These are phyloP conservation scores for Ophiocordyceps camponoti-saundersi DNA, from an alignment of 2,329 filamentous ascomycete species.

Conservation along the genomic window DNA sequence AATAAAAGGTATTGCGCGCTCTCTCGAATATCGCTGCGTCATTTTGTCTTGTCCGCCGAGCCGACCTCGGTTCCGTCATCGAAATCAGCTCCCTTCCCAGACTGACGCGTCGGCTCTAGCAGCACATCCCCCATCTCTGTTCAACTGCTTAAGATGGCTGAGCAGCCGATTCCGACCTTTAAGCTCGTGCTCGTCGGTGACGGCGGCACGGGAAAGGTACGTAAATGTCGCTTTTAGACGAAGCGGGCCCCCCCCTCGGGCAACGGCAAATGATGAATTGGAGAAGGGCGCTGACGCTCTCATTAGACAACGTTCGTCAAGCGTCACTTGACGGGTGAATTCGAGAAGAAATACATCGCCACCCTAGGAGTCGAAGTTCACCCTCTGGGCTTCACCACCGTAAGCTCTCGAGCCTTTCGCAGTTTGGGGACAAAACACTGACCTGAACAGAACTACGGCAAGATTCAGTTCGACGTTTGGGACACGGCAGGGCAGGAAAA, in stretches of 20 bases:
- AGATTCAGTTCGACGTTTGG: constrained; percentile 98
- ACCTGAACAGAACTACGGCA: constrained; percentile 58
- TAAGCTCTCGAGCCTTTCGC: constrained; percentile 33
- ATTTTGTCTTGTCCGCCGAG: neutral
- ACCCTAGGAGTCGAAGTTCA: constrained; percentile 99
- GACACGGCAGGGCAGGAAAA: constrained; percentile 99
- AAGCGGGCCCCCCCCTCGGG: constrained; percentile 2
- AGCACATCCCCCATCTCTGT: constrained; percentile 26
- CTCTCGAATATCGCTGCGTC: constrained; percentile 1
- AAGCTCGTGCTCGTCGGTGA: constrained; percentile 99
- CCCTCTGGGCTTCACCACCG: constrained; percentile 92
- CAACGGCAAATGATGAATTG: constrained; percentile 1
- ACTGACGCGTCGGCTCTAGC: constrained; percentile 18
- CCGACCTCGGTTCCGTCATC: neutral
- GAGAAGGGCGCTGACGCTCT: neutral
- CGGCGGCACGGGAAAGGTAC: constrained; percentile 96
- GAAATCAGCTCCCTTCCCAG: constrained; percentile 1
- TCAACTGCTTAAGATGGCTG: constrained; percentile 41
- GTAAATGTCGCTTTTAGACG: constrained; percentile 5
- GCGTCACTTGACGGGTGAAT: constrained; percentile 98
- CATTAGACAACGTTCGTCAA: constrained; percentile 97
- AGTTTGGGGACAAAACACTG: constrained; percentile 6
- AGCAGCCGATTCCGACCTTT: constrained; percentile 58
- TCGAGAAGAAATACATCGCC: constrained; percentile 99
- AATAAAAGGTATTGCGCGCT: constrained; percentile 1